Conservation (phyloP, 2,329 filamentous ascomycete genomes). For the Stagonosporopsis chrysanthemi region DNA sequence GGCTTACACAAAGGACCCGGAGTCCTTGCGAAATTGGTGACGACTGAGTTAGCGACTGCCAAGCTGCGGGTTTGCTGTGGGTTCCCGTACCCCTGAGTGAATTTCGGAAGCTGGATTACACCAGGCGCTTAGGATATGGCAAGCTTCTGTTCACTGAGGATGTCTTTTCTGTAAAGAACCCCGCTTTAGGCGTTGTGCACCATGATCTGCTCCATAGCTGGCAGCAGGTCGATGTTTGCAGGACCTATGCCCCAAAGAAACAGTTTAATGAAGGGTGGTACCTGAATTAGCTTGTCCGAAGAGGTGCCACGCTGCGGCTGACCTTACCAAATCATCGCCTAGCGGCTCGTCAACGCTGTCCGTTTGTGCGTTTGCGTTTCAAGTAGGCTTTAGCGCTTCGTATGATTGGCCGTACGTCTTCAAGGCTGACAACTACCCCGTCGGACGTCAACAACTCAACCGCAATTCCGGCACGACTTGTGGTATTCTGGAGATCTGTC, state of each 20-base stretch:
- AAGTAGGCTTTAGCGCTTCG: conserved; percentile 28
- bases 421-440: conserved; percentile 33
- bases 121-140: conserved; percentile 1
- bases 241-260: not conserved
- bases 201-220: conserved; percentile 12
- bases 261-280: conserved; percentile 41
- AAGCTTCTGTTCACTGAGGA: not conserved
- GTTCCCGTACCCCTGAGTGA: conserved; percentile 14
- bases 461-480: conserved; percentile 27
- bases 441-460: conserved; percentile 26
- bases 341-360: conserved; percentile 29
- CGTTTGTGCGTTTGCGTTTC: conserved; percentile 39
- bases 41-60: conserved; percentile 20
- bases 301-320: conserved; percentile 38
- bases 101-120: conserved; percentile 12
- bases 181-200: conserved; percentile 21
- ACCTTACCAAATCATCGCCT: conserved; percentile 24
- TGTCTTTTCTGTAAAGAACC: conserved; percentile 12
- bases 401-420: conserved; percentile 36
- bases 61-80: conserved; percentile 11
- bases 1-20: conserved; percentile 4
- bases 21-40: conserved; percentile 22
- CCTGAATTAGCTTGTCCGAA: conserved; percentile 41
- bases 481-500: conserved; percentile 28
- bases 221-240: conserved; percentile 13